phyloP scores from a whole-genome alignment of 176 grass and related monocot genomes.

The Oryza rufipogon region DNA sequence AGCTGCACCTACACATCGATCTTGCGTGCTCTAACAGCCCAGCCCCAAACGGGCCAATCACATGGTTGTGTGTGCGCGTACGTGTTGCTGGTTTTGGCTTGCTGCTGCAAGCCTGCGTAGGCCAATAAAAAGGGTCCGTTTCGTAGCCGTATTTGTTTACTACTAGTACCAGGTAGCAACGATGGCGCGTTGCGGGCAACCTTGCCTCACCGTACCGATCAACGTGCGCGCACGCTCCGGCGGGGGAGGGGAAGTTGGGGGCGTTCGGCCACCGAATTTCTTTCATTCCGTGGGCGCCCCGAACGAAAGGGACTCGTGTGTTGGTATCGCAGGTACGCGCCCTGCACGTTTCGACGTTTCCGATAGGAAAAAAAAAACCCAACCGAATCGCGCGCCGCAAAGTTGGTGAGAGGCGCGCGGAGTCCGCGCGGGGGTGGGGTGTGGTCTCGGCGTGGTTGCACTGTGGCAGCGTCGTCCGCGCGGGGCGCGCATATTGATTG shows the following conservation, averaged over 20 bases:
- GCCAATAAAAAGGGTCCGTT: not conserved
- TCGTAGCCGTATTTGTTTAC: not conserved
- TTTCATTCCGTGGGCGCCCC: not conserved
- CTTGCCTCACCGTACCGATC: not conserved
- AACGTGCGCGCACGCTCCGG: not conserved
- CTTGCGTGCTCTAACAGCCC: slow-evolving; percentile 42
- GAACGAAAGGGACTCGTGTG: not conserved
- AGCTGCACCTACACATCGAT: not conserved
- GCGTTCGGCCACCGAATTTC: not conserved
- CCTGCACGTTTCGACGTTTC: not conserved
- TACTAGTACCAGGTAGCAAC: not conserved
- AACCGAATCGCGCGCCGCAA: not conserved
- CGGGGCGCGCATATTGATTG: not conserved
- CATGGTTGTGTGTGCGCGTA: not conserved
- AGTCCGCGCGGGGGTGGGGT: no score
- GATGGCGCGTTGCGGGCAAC: not conserved
- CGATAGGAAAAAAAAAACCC: not conserved
- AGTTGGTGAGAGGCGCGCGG: not conserved
- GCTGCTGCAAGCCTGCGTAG: not conserved
- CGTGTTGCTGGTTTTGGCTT: not conserved
- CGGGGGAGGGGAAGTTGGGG: no score
- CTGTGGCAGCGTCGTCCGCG: not conserved
- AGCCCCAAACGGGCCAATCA: not conserved
- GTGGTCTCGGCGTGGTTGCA: not conserved
- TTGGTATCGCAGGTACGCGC: not conserved